Base-by-base conservation (phyloP, 441 rosid species). In the Aquilaria agallochum region DNA sequence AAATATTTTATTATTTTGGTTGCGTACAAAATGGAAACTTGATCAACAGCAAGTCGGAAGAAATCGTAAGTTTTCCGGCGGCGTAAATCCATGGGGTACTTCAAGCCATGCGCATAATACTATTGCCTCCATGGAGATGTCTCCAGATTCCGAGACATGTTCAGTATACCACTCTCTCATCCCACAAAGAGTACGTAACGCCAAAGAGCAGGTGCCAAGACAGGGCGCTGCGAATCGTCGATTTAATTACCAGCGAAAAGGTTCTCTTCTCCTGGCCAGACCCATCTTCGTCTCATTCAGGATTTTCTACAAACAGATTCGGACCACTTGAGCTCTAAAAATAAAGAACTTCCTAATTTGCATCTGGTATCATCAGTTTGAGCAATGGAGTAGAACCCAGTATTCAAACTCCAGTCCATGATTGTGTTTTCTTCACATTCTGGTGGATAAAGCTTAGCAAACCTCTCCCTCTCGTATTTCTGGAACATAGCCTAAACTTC, bases 271-370 rank as follows among this genome's bases (percentile, higher is more conserved):
- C 31, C 56, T 56, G 64, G 65, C 47, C 74, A 62, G 36, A 66
- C 55, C 69, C 85, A 92, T 77, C 76, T 83, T 51, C 87, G 88
- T 60, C 74, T 78, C 70, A 73, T 87, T 64, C 75, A 81, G 83
- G 84, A 76, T 62, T 72, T 84, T 62, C 53, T 81, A 5, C 74
- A 36, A 78, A 70, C 79, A 31, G 76, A 65, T 60, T 71, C 82
- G 5, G 59, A 56, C 42, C 79, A 30, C 30, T 42, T 70, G 33
- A 61, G 63, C 4, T 40, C 44, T 40, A 12, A 55, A n/a, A 15
- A 15, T 15, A 15, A 15, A 15, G 15, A 15, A 15, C 15, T 15
- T 15, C 15, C 15, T 15, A 71, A 65, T 40, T 68, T 73, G 45
- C 36, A 8, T 15, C 15, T 0, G 14, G 50, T 58, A 72, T 3